These are phyloP conservation scores for Anthoceros angustus DNA, from an alignment of 225 moss, liverwort and hornwort species.

Conservation along the genomic window DNA sequence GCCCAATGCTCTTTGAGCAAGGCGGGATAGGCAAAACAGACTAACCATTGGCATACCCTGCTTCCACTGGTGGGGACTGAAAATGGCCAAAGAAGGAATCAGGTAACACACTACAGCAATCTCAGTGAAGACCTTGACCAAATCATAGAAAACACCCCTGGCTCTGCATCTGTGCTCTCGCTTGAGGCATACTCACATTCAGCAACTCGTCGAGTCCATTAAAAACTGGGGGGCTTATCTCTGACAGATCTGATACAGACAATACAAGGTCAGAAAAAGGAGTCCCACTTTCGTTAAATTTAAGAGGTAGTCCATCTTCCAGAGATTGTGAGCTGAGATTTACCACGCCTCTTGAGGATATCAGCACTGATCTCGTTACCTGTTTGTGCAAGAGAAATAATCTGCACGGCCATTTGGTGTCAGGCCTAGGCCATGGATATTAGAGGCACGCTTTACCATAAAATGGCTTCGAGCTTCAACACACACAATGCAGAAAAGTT, in stretches of 20 bases:
- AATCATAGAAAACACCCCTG: no score
- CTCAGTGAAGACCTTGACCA: neutral
- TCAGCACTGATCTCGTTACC: conserved; percentile 60
- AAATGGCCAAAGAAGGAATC: no score
- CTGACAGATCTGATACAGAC: conserved; percentile 24
- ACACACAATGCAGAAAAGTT: no score
- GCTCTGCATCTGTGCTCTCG: no score
- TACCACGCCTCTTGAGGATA: conserved; percentile 71
- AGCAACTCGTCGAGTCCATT: conserved; percentile 47
- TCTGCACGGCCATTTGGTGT: conserved; percentile 22
- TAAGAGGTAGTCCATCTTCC: no score
- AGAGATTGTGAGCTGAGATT: neutral
- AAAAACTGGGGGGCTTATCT: conserved; percentile 34
- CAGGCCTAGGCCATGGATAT: no score
- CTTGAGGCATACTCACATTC: conserved; percentile 19
- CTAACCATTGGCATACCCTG: neutral
- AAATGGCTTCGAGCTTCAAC: no score
- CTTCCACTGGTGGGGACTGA: neutral
- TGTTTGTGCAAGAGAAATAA: conserved; percentile 78
- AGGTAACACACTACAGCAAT: no score
- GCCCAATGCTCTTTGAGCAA: no score
- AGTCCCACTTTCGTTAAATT: neutral
- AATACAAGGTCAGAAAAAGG: neutral
- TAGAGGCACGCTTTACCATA: no score
- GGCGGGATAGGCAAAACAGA: neutral